phyloP scores from a whole-genome alignment of 306 rosid species.

The Erythrophleum fordii region DNA sequence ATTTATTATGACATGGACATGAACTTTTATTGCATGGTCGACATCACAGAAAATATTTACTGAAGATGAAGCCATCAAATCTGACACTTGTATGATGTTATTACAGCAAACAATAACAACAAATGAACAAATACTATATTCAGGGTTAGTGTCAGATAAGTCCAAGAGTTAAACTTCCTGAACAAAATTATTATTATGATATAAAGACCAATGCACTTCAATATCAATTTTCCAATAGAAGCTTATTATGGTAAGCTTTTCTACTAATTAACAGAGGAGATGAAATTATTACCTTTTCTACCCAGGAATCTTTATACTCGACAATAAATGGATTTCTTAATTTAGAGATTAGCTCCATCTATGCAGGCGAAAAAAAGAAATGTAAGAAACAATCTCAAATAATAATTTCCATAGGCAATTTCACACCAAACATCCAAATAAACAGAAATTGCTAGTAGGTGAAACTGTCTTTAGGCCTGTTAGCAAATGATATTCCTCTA shows the following conservation, averaged over 20 bases:
- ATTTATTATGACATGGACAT: constrained; percentile 13
- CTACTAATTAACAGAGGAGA: constrained; percentile 26
- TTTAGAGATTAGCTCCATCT: constrained; percentile 95
- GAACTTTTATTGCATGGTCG: background rate
- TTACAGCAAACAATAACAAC: constrained; percentile 7
- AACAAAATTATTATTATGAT: background rate
- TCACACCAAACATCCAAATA: constrained; percentile 21
- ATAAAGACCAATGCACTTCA: background rate
- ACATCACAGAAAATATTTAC: constrained; percentile 1
- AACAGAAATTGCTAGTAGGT: constrained; percentile 13
- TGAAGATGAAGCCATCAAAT: constrained; percentile 9
- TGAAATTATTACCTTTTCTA: constrained; percentile 72
- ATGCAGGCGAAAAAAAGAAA: constrained; percentile 24
- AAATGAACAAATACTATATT: background rate
- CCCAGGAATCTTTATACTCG: constrained; percentile 98
- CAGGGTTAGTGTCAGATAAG: background rate
- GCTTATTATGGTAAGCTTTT: constrained; percentile 30
- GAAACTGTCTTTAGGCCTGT: background rate
- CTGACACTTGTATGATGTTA: background rate
- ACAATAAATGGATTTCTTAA: constrained; percentile 87
- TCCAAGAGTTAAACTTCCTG: constrained; percentile 4
- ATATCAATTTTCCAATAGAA: constrained; percentile 28
- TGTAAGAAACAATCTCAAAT: background rate
- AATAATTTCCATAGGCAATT: constrained; percentile 26
- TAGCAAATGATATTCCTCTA: constrained; percentile 7